Evolutionary conservation across 2,329 filamentous ascomycete genomes (phyloP).

Genomic region (Sporothrix pallida): DNA sequence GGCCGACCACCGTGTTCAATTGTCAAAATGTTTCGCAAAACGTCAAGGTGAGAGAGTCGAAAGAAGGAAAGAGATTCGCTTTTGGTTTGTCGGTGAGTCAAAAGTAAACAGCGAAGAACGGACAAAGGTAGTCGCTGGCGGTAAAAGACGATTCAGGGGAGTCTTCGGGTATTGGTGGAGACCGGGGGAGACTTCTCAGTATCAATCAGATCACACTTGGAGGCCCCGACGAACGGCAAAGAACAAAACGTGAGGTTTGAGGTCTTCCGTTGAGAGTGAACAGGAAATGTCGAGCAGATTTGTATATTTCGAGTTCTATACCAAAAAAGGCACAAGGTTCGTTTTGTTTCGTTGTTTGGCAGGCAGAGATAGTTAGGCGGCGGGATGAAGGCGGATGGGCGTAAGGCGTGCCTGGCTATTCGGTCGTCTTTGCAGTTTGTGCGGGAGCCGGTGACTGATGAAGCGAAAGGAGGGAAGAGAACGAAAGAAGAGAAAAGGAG

Average conservation of each 20-base stretch:
- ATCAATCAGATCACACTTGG: constrained; percentile 36
- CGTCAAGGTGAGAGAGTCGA: background rate
- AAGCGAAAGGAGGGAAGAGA: constrained; percentile 44
- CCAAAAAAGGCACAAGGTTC: background rate
- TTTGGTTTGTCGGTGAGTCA: background rate
- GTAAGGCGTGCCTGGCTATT: constrained; percentile 6
- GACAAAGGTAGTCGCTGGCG: background rate
- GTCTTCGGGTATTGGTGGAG: constrained; percentile 11
- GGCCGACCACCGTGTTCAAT: background rate
- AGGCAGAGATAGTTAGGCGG: constrained; percentile 12
- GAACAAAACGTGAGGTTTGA: background rate
- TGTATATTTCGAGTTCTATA: constrained; percentile 23
- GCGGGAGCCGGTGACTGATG: constrained; percentile 34
- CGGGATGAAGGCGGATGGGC: background rate
- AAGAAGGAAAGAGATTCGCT: background rate
- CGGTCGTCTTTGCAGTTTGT: constrained; percentile 34
- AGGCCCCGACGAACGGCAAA: constrained; percentile 34
- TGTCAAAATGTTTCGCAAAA: constrained; percentile 1
- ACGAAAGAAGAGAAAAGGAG: constrained; percentile 42
- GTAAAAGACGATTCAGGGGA: background rate
- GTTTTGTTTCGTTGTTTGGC: constrained; percentile 17
- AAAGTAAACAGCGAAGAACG: constrained; percentile 1
- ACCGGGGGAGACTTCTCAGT: constrained; percentile 13
- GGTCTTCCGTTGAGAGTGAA: background rate
- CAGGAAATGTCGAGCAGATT: constrained; percentile 17